Evolutionary conservation across 2,329 filamentous ascomycete species (phyloP), one percentile per base, ranked within the genome.

Genomic region (Fusarium torulosum): DNA sequence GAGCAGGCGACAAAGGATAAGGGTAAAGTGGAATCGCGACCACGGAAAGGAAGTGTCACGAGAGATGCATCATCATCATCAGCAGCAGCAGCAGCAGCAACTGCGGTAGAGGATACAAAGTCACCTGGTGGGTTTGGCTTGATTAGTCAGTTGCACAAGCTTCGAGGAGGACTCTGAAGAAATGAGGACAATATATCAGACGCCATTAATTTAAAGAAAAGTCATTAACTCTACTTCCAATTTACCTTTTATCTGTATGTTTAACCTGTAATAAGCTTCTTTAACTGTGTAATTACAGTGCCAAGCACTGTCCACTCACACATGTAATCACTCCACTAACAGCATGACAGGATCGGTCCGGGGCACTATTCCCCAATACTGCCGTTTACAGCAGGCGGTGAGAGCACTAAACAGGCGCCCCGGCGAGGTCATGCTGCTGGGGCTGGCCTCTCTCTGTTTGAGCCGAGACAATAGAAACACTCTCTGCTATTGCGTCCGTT

Each of bases 141-240:
- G 53, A 88, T 90, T 69, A 89, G 84, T 76, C 87, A 89, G 75
- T 76, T 89, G 60, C 86, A 89, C 76, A 87, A 87, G 76, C 80
- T 89, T 59, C 81, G 87, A 51, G 83, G 81, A 40, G 86, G 86
- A 2, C 71, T 87, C 53, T 85, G 73, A 78, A 27, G 43, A 7
- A 41, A 31, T 31, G 4, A n/a, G 14, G 11, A 37, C 1, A 9
- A 4, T 31, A 23, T 6, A 19, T 37, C 35, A 45, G 23, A 58
- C 7, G 11, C 23, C 5, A 33, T 14, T n/a, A 44, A 31, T 45
- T 20, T 23, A 35, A 21, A 20, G n/a, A 11, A 25, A 29, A 21
- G 17, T 33, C 14, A 25, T 37, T 4, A 14, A 11, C 9, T 31
- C 19, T 45, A 17, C 38, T 40, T 33, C 29, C 29, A 13, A 33